Percentiles rank a stretch among this genome's conserved stretches.
Evolutionary conservation across 345 rosid species (phyloP).

Genomic region (Rubroshorea leprosula): DNA sequence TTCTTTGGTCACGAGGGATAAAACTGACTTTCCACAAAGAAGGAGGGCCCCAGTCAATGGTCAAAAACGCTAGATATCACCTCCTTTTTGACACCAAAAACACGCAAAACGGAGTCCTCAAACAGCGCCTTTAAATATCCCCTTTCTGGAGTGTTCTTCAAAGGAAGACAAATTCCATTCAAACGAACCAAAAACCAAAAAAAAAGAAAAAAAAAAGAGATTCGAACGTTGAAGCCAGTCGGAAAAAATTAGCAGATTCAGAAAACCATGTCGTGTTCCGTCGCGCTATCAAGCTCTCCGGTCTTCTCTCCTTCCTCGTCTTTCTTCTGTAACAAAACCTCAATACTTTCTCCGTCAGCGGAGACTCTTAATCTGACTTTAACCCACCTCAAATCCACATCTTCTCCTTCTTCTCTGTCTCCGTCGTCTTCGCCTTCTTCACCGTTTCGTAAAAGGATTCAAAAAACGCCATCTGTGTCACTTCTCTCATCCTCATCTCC

Average conservation of each 20-base stretch:
- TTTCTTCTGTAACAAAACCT: constrained; percentile 50
- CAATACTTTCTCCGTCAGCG: constrained; percentile 34
- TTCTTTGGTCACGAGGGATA: background rate
- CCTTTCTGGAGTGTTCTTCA: background rate
- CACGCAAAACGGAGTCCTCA: background rate
- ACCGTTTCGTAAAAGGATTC: constrained; percentile 55
- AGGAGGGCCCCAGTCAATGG: background rate
- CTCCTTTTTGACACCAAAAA: no score
- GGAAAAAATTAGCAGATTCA: no score
- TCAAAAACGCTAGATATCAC: background rate
- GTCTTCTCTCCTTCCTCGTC: constrained; percentile 79
- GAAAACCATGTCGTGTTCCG: constrained; percentile 55
- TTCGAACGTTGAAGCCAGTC: background rate
- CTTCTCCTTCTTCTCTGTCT: constrained; percentile 26
- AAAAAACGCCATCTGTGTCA: constrained; percentile 41
- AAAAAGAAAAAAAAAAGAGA: background rate
- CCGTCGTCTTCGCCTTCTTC: constrained; percentile 57
- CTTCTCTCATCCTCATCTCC: constrained; percentile 17
- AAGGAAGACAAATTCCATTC: background rate
- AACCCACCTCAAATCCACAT: constrained; percentile 37
- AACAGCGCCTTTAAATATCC: background rate
- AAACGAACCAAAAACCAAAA: background rate
- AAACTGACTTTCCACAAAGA: background rate
- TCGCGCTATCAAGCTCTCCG: constrained; percentile 71
- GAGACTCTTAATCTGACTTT: constrained; percentile 35